Base-by-base conservation (phyloP, 495 filamentous ascomycete species). In the Amorphotheca resinae region DNA sequence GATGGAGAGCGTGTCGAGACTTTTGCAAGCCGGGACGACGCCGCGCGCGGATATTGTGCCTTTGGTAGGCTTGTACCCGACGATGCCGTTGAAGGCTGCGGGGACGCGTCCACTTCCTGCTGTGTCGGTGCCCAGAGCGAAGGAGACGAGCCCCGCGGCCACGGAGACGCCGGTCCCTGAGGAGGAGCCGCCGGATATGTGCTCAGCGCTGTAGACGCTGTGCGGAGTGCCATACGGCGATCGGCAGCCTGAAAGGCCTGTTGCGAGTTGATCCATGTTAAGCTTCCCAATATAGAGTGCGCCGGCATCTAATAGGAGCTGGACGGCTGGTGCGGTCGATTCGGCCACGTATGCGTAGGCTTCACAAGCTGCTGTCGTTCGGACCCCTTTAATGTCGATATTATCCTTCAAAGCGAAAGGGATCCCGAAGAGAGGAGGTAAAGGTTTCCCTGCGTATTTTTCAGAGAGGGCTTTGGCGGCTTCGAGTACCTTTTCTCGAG, bases 261-360 rank as follows among this genome's bases (percentile, higher is more conserved):
- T 83, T 12, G 76, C 79, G 6, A 82, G 63, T 55, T 82, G 77
- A 56, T 83, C 79, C 20, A 83, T 65, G 49, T 83, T 82, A 6
- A 69, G 67, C 52, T 83, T 83, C 17, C 79, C 79, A 38, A 83
- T 64, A 34, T 76, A 71, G 26, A 83, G 54, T 0, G 71, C 79
- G 2, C 79, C 79, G 5, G 65, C 61, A 39, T 63, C 64, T 2
- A 65, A 48, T 0, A 67, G 58, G 22, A 54, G 49, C 39, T 61
- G 56, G 17, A 64, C 57, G 0, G 60, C 61, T 14, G 56, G 54
- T 7, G 63, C 62, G 21, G 56, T 57, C 9, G 56, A 52, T 7
- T 59, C 58, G 4, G 76, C 65, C 0, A 63, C 64, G 46, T 73
- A 68, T 6, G 69, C 58, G 17, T 76, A 68, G 9, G 62, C 60